Evolutionary conservation across 768 basidiomycete species (phyloP).

Genomic region (Lactarius trivialis): DNA sequence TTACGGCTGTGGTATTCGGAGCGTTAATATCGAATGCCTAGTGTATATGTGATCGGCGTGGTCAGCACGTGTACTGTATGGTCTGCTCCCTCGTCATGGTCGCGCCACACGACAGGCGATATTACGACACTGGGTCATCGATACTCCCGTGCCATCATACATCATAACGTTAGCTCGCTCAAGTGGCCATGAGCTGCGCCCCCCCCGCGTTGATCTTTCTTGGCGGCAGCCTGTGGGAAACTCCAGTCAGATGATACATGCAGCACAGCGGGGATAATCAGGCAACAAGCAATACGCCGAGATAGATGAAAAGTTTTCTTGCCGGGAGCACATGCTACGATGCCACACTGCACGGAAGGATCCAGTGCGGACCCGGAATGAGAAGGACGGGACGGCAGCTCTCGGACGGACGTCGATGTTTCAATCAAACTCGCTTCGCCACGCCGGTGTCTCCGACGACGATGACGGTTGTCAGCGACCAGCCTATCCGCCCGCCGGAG

Average conservation of each 20-base stretch:
- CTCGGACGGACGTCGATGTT: not conserved
- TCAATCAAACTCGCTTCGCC: not conserved
- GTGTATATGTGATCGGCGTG: slow-evolving; percentile 12
- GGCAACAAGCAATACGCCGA: not conserved
- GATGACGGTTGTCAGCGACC: not conserved
- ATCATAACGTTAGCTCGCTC: not conserved
- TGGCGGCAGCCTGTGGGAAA: not conserved
- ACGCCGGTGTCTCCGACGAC: not conserved
- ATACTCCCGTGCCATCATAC: not conserved
- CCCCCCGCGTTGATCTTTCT: not conserved
- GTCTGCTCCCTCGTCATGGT: not conserved
- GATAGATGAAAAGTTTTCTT: not conserved
- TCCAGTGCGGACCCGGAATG: slow-evolving; percentile 4
- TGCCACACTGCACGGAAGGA: not conserved
- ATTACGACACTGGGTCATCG: not conserved
- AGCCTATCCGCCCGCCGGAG: not conserved
- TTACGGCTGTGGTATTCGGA: not conserved
- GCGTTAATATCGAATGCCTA: not conserved
- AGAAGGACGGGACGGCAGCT: not conserved
- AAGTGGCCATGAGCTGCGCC: not conserved
- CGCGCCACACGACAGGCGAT: not conserved
- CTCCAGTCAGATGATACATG: not conserved
- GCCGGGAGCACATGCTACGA: not conserved
- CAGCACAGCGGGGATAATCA: not conserved
- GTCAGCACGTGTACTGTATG: not conserved